Conservation (phyloP, 441 rosid genomes). For the Metrosideros polymorpha region DNA sequence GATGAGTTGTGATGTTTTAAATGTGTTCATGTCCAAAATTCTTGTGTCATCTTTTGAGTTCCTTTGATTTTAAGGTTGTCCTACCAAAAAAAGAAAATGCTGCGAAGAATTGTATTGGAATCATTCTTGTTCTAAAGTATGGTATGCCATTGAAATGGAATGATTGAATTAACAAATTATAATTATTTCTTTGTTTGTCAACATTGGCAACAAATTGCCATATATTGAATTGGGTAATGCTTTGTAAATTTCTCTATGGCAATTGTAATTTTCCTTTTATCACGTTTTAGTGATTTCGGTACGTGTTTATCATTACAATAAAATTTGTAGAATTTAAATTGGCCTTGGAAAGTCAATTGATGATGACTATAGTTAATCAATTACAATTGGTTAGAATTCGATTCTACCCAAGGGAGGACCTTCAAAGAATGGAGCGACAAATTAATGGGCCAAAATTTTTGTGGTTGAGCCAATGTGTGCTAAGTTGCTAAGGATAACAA, state of each 20-base stretch:
- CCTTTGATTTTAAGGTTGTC: not conserved
- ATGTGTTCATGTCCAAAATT: not conserved
- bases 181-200: not conserved
- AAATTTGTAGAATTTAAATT: not conserved
- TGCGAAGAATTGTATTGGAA: not conserved
- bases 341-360: not conserved
- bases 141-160: not conserved
- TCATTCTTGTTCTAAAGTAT: not conserved
- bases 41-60: not conserved
- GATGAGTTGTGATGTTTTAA: not conserved
- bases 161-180: not conserved
- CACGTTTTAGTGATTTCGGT: not conserved
- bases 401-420: not conserved
- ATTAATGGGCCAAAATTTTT: not conserved
- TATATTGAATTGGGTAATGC: not conserved
- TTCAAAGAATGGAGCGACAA: not conserved
- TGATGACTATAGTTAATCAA: not conserved
- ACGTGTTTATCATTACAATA: accelerated
- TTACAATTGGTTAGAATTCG: not conserved
- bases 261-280: not conserved
- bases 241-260: not conserved
- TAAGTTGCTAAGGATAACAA: not conserved
- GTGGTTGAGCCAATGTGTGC: not conserved
- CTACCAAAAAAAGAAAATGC: not conserved
- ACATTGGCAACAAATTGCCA: not conserved